phyloP scores from a whole-genome alignment of 73 alveolate genomes.

The Paramecium sonneborni region DNA sequence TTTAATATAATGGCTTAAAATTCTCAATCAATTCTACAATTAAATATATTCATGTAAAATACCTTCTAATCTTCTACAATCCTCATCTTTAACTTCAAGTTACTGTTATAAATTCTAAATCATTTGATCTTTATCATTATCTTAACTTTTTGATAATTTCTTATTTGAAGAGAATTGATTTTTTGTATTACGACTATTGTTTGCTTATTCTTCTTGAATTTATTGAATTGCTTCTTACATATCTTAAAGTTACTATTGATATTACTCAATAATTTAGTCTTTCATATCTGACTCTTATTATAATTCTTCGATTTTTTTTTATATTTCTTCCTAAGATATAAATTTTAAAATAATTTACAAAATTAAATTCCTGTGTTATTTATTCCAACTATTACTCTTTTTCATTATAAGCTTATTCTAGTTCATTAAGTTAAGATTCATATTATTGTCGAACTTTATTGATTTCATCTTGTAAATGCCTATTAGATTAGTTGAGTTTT shows the following conservation, averaged over 20 bases:
- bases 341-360: neutral
- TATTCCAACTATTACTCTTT: conserved; percentile 25
- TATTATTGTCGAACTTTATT: neutral
- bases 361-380: conserved; percentile 8
- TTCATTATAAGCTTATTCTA: neutral
- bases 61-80: conserved; percentile 23
- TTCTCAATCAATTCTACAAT: neutral
- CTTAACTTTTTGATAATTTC: neutral
- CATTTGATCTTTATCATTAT: conserved; percentile 10
- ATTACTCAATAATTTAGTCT: conserved; percentile 26
- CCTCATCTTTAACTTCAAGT: conserved; percentile 37
- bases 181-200: neutral
- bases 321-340: conserved; percentile 12
- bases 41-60: neutral
- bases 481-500: neutral
- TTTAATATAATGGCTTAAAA: neutral
- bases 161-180: neutral
- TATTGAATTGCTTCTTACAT: conserved; percentile 7
- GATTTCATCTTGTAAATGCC: neutral
- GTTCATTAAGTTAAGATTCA: neutral
- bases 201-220: neutral
- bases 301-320: neutral
- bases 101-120: neutral
- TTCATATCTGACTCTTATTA: conserved; percentile 42
- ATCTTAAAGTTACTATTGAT: neutral